Evolutionary conservation across 805 yeast genomes (phyloP).

Genomic region (Lipomyces mesembrius): DNA sequence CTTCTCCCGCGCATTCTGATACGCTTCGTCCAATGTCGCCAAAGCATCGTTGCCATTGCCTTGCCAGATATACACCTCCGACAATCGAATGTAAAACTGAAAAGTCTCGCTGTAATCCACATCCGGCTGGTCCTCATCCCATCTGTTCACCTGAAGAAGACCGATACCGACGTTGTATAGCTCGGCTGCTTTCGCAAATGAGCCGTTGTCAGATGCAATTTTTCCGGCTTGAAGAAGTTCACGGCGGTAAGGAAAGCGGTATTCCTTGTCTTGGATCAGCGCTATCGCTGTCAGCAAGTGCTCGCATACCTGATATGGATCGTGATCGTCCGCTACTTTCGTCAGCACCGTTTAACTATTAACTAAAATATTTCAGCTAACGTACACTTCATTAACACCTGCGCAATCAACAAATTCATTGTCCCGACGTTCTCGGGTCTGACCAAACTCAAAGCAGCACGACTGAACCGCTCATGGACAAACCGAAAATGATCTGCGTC

Average conservation of each 20-base stretch:
- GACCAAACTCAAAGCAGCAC: conserved; percentile 24
- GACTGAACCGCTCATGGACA: conserved; percentile 18
- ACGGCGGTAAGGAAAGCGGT: conserved; percentile 27
- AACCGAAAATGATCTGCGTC: conserved; percentile 23
- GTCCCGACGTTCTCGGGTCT: conserved; percentile 23
- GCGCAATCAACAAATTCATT: conserved; percentile 34
- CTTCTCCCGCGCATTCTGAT: background rate
- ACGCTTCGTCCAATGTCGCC: background rate
- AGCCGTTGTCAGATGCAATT: conserved; percentile 21
- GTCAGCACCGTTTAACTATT: background rate
- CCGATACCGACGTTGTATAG: conserved; percentile 23
- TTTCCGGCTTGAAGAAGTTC: conserved; percentile 26
- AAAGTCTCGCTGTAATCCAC: conserved; percentile 30
- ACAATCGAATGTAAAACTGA: conserved; percentile 15
- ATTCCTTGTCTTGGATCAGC: conserved; percentile 22
- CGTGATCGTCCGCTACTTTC: conserved; percentile 14
- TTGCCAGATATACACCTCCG: conserved; percentile 21
- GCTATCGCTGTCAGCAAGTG: conserved; percentile 29
- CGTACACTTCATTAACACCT: conserved; percentile 28
- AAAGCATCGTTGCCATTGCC: conserved; percentile 24
- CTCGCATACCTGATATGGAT: conserved; percentile 23
- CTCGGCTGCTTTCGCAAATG: conserved; percentile 23
- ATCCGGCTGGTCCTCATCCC: conserved; percentile 23
- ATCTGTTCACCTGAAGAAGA: conserved; percentile 26
- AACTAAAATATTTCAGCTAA: background rate